Percentiles rank a stretch among this genome's conserved stretches.
phyloP scores from a whole-genome alignment of 208 protist species.

The Trypanosoma mega region DNA sequence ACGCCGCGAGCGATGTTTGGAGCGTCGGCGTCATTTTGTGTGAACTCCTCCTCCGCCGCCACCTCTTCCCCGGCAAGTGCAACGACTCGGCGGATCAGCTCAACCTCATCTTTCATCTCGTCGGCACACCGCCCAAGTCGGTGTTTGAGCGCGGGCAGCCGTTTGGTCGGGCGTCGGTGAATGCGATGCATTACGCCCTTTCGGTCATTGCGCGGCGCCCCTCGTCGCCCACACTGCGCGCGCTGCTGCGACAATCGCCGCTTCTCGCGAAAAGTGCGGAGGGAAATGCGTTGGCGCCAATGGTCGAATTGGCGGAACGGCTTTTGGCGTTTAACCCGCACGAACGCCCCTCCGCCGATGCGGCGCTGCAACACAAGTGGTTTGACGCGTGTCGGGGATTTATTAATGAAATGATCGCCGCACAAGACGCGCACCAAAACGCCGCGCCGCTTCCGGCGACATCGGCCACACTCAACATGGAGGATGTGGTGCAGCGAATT shows the following conservation, averaged over 20 bases:
- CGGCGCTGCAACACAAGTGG: slow-evolving; percentile 79
- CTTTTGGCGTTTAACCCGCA: slow-evolving; percentile 84
- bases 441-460: slow-evolving; percentile 52
- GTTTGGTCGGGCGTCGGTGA: slow-evolving; percentile 89
- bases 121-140: slow-evolving; percentile 92
- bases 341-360: slow-evolving; percentile 73
- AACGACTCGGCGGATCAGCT: slow-evolving; percentile 95
- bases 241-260: slow-evolving; percentile 48
- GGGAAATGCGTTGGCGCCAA: slow-evolving; percentile 22
- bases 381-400: slow-evolving; percentile 79
- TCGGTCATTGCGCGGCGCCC: slow-evolving; percentile 63
- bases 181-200: slow-evolving; percentile 82
- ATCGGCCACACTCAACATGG: slow-evolving; percentile 44
- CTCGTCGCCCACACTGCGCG: slow-evolving; percentile 46
- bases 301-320: slow-evolving; percentile 70
- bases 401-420: slow-evolving; percentile 73
- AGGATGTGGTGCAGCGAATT: slow-evolving; percentile 62
- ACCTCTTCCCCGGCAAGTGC: slow-evolving; percentile 90
- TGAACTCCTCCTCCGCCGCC: slow-evolving; percentile 86
- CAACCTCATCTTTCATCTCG: slow-evolving; percentile 89
- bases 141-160: slow-evolving; percentile 66
- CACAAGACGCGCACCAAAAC: slow-evolving; percentile 54
- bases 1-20: slow-evolving; percentile 87
- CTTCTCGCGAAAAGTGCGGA: slow-evolving; percentile 28
- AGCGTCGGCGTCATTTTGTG: slow-evolving; percentile 91